Evolutionary conservation across 2,329 filamentous ascomycete species (phyloP).

Genomic region (Neofusicoccum kwambonambiense): DNA sequence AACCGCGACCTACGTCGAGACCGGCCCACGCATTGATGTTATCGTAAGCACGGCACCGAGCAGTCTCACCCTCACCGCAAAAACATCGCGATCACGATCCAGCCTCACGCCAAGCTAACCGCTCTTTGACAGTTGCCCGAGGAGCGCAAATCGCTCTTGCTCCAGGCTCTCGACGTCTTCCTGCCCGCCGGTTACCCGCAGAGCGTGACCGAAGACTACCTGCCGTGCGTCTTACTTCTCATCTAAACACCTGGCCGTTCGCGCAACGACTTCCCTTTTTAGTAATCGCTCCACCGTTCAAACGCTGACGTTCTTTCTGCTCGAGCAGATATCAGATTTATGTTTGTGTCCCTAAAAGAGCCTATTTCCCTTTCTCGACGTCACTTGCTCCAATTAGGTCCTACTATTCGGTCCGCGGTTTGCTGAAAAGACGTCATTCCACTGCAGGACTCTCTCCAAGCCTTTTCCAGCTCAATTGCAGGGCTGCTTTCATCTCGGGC

Average conservation of each 20-base stretch:
- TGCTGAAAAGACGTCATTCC: slow-evolving; percentile 11
- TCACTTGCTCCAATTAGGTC: background rate
- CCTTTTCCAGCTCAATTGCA: slow-evolving; percentile 80
- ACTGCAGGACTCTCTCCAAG: slow-evolving; percentile 70
- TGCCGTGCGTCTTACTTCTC: slow-evolving; percentile 51
- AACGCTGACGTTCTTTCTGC: slow-evolving; percentile 1
- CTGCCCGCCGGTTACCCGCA: slow-evolving; percentile 85
- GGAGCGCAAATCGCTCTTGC: slow-evolving; percentile 28
- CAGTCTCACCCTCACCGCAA: slow-evolving; percentile 4
- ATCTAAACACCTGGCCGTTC: background rate
- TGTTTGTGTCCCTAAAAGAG: slow-evolving; percentile 42
- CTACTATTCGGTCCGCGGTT: slow-evolving; percentile 3
- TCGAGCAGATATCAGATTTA: slow-evolving; percentile 63
- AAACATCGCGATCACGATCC: background rate
- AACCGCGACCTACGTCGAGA: slow-evolving; percentile 51
- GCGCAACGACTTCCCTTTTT: slow-evolving; percentile 4
- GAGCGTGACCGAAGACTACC: slow-evolving; percentile 81
- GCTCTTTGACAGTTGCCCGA: slow-evolving; percentile 20
- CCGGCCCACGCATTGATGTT: slow-evolving; percentile 46
- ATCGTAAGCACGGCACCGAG: slow-evolving; percentile 35
- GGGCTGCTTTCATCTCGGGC: slow-evolving; percentile 77
- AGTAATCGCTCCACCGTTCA: slow-evolving; percentile 4
- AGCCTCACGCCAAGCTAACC: slow-evolving; percentile 20
- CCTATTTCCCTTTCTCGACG: background rate
- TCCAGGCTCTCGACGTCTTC: slow-evolving; percentile 66